Evolutionary conservation across 139 green algal genomes (phyloP).

Genomic region (Chlamydomonas sp.): DNA sequence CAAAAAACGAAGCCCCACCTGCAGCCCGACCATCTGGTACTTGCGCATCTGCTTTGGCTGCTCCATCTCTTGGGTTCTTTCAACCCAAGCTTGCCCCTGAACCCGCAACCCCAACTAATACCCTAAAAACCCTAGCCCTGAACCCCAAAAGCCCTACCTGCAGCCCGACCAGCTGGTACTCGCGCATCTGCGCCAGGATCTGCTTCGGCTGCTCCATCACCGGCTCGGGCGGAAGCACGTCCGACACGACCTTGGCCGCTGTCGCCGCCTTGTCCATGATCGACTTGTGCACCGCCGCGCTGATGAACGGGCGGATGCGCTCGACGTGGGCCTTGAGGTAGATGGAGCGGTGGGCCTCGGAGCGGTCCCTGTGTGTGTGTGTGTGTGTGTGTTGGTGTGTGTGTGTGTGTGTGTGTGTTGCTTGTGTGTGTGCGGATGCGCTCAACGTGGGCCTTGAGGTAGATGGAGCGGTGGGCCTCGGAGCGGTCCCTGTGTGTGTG

Average conservation of each 20-base stretch:
- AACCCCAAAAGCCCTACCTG: neutral
- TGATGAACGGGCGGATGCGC: slow-evolving; percentile 48
- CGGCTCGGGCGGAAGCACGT: slow-evolving; percentile 16
- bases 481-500: no score
- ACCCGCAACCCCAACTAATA: neutral
- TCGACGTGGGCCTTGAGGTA: slow-evolving; percentile 47
- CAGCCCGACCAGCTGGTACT: slow-evolving; percentile 78
- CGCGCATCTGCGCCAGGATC: slow-evolving; percentile 44
- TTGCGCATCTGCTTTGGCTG: slow-evolving; percentile 45
- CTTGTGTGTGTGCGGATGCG: no score
- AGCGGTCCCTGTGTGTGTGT: neutral
- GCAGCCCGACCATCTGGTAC: slow-evolving; percentile 75
- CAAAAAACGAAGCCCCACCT: neutral
- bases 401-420: no score
- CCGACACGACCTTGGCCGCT: neutral
- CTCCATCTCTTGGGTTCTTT: no score
- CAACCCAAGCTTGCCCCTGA: no score
- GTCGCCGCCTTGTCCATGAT: slow-evolving; percentile 13
- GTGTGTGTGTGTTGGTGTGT: no score
- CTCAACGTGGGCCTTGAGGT: no score
- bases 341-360: slow-evolving; percentile 13
- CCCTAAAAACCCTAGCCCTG: neutral
- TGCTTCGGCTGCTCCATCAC: slow-evolving; percentile 18
- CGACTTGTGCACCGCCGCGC: slow-evolving; percentile 14
- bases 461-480: no score